phyloP scores from a whole-genome alignment of 2,329 filamentous ascomycete genomes.

The Xylaria multiplex region DNA sequence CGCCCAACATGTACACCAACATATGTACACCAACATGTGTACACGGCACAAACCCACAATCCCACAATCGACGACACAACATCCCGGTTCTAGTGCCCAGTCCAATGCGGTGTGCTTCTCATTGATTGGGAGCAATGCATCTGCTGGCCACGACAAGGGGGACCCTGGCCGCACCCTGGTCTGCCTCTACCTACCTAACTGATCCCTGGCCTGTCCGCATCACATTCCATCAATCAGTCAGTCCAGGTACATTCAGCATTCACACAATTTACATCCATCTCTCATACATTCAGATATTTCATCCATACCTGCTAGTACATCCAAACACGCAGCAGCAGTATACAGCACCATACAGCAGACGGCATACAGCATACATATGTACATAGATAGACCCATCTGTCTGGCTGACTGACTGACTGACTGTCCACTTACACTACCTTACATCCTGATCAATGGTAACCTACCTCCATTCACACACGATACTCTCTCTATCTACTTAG shows the following conservation, averaged over 20 bases:
- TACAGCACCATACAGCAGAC: neutral
- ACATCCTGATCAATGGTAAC: no score
- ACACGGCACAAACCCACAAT: conserved; percentile 21
- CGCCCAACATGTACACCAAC: conserved; percentile 29
- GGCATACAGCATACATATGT: conserved; percentile 5
- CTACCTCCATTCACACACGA: neutral
- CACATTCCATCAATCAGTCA: neutral
- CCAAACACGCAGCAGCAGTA: neutral
- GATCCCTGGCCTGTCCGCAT: neutral
- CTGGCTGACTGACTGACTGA: conserved; percentile 6
- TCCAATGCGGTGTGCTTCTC: conserved; percentile 30
- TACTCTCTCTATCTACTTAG: neutral
- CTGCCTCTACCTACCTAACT: conserved; percentile 1
- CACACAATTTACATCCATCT: no score
- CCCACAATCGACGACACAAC: conserved; percentile 24
- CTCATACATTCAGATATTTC: no score
- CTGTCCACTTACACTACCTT: neutral
- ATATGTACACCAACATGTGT: conserved; percentile 15
- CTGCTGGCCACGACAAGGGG: conserved; percentile 39
- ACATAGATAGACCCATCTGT: conserved; percentile 2
- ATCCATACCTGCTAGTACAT: no score
- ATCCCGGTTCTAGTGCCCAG: conserved; percentile 1
- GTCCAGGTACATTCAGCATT: neutral
- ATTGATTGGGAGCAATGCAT: conserved; percentile 31
- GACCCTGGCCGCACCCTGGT: neutral